Evolutionary conservation across 2,329 filamentous ascomycete genomes (phyloP).

Genomic region (Herpotrichia juniperi): DNA sequence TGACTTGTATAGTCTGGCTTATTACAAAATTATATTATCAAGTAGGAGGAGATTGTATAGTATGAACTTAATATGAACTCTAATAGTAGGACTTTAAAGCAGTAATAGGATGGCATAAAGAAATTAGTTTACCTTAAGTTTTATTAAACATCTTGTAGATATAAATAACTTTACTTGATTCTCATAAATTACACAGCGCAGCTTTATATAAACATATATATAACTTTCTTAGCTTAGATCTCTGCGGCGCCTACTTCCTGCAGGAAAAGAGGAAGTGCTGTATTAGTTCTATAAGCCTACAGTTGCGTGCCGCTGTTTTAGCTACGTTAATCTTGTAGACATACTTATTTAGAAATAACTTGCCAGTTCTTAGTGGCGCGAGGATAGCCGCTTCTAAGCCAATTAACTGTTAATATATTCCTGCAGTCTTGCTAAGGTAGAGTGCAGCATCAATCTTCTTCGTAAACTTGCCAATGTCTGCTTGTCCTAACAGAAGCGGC

Average conservation of each 20-base stretch:
- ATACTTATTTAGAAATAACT: slow-evolving; percentile 18
- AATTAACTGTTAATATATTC: slow-evolving; percentile 19
- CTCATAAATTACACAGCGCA: no score
- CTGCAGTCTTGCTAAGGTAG: slow-evolving; percentile 20
- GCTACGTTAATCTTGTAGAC: slow-evolving; percentile 19
- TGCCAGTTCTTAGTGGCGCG: slow-evolving; percentile 17
- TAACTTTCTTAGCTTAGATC: slow-evolving; percentile 1
- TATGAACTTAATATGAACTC: no score
- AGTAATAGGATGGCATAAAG: no score
- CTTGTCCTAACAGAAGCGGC: background rate
- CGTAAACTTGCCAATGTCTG: slow-evolving; percentile 17
- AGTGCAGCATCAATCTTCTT: slow-evolving; percentile 23
- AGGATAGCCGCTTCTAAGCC: slow-evolving; percentile 22
- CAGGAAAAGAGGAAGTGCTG: slow-evolving; percentile 19
- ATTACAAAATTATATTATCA: no score
- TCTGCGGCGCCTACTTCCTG: slow-evolving; percentile 10
- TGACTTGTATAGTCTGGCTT: no score
- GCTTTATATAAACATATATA: no score
- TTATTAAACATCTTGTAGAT: no score
- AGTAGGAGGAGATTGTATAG: no score
- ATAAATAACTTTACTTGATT: no score
- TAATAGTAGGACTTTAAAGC: no score
- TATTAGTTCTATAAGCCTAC: slow-evolving; percentile 15
- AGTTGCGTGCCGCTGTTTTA: slow-evolving; percentile 17
- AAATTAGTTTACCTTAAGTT: no score